These are phyloP conservation scores for Hyaloscypha finlandica DNA, from an alignment of 495 filamentous ascomycete genomes.

Conservation along the genomic window DNA sequence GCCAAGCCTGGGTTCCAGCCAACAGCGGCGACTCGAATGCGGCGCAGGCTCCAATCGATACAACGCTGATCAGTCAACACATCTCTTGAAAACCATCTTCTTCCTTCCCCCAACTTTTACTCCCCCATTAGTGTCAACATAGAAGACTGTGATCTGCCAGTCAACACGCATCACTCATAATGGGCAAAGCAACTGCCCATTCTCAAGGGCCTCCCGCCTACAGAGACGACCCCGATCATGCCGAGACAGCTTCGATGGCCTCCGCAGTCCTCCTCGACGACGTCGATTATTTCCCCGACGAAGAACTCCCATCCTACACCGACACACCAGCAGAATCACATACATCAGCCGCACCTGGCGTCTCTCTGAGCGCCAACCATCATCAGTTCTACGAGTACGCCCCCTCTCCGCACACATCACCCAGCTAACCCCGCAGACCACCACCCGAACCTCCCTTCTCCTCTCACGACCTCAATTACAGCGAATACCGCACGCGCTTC, in stretches of 20 bases:
- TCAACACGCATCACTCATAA: neutral
- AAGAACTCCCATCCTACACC: conserved; percentile 31
- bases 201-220: conserved; percentile 3
- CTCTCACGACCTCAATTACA: conserved; percentile 11
- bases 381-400: conserved; percentile 1
- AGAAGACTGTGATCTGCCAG: neutral
- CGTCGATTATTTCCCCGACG: conserved; percentile 30
- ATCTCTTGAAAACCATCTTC: too few relatives aligned
- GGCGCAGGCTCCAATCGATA: too few relatives aligned
- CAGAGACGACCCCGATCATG: conserved; percentile 30
- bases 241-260: conserved; percentile 31
- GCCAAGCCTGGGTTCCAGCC: too few relatives aligned
- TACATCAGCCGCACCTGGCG: neutral
- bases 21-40: too few relatives aligned
- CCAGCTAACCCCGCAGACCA: conserved; percentile 16
- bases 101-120: too few relatives aligned
- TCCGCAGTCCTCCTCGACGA: conserved; percentile 31
- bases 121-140: too few relatives aligned
- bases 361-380: neutral
- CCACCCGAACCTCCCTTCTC: conserved; percentile 27
- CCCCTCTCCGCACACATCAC: neutral
- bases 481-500: conserved; percentile 27
- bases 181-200: neutral
- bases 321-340: conserved; percentile 17
- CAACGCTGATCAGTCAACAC: too few relatives aligned